Evolutionary conservation across 2,329 filamentous ascomycete genomes (phyloP), one percentile per base, ranked within the genome.

Genomic region (Torrubiella hemipterigena): DNA sequence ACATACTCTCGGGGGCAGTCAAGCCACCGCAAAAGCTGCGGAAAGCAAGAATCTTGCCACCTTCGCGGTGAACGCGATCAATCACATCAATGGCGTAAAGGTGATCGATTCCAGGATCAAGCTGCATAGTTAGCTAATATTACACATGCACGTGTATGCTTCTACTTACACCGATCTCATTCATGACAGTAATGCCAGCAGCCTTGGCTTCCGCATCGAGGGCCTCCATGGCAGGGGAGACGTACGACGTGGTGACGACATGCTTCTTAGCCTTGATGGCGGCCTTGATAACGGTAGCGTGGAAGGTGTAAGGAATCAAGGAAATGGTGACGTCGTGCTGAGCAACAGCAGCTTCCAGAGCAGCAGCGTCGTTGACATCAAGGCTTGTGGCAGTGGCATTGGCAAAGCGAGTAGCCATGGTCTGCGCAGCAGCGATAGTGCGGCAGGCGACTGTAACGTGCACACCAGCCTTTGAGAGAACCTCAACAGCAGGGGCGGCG

Each of bases 141-240:
- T 11, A 5, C 12, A 12, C 22, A 13, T 18, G 15, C 17, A 22
- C 14, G 32, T 29, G 11, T 31, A 23, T 30, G 31, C 27, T 28
- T 27, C 5, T 33, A 48, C 62, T 58, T 37, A 81, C 51, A 39
- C 85, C 85, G 51, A 93, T 93, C 71, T 96, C 89, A 62, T 96
- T 95, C 81, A 95, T 87, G 52, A 95, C 87, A 9, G 85, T 93
- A 53, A 95, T 95, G 38, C 86, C 87, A 13, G 89, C 89, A 40
- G 80, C 81, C 69, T 94, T 93, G 55, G 72, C 76, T 46, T 80
- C 65, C 47, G 77, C 66, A 49, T 95, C 81, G 30, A 96, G 75
- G 65, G 87, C 89, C 62, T 79, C 59, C 86, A 95, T 95, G 42
- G 84, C 83, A 4, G 85, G 85, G 5, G 83, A 93, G 44, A 94